Evolutionary conservation across 345 rosid genomes (phyloP), one percentile per base, ranked within the genome.

Genomic region (Eucalyptus cloeziana): DNA sequence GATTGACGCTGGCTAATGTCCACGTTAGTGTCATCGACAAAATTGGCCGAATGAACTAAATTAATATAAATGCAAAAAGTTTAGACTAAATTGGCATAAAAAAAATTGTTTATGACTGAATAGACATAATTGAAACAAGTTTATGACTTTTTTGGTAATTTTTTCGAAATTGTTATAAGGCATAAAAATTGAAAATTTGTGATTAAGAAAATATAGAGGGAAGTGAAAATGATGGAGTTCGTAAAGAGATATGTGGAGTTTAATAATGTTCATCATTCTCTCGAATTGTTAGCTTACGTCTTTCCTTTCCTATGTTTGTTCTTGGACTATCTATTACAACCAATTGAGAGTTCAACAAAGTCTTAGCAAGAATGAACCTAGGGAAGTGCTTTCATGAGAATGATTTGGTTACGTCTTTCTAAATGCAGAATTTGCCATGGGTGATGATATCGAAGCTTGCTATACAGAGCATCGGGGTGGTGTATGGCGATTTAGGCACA

Each of bases 401-500:
- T 25, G 50, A 15, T 40, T 25, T 51, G 76, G 43, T 16, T 56
- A 25, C 4, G 30, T 58, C 40, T 24, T 45, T 51, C 37, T 50
- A 21, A 87, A 86, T 79, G 87, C 89, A 44, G 92, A 83, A n/a
- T 37, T 37, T 43, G 15, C 60, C 56, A 8, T 91, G 91, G 92
- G 10, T 49, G 24, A 79, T 79, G 56, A 40, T 86, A 4, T 5
- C 86, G 88, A 69, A 79, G 79, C 87, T 91, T 15, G 92, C 92
- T 37, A 89, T 92, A 62, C 93, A 93, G 30, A 89, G 93, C 87
- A 88, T 91, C 15, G 93, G 94, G 16, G 62, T 93, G 5, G 93
- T 93, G 19, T 93, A 91, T 49, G 94, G 94, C 7, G 93, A 93
- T 54, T 40, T 92, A 8, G 93, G 93, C 7, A 92, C 93, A 7